These are phyloP conservation scores for Allodekkera sacchari DNA, from an alignment of 805 yeast genomes.

Conservation along the genomic window DNA sequence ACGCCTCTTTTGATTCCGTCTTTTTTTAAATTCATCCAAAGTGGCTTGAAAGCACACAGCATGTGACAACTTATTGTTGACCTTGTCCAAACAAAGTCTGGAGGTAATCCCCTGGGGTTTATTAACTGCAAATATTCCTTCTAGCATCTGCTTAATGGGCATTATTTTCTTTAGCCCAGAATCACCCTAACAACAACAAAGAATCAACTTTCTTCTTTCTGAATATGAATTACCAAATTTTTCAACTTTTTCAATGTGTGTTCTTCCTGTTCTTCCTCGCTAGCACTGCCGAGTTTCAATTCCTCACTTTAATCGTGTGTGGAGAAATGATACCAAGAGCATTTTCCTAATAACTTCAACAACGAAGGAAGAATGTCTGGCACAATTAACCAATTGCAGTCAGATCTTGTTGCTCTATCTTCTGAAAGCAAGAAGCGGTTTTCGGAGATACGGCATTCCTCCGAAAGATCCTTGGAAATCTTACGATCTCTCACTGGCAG, in stretches of 20 bases:
- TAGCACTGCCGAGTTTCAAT: too few relatives aligned
- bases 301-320: too few relatives aligned
- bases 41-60: slow-evolving; percentile 51
- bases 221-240: too few relatives aligned
- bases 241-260: too few relatives aligned
- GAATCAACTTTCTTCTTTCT: too few relatives aligned
- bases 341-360: too few relatives aligned
- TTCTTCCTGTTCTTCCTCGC: too few relatives aligned
- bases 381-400: too few relatives aligned
- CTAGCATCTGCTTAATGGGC: slow-evolving; percentile 39
- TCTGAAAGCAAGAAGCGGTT: slow-evolving; percentile 68
- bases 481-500: not conserved
- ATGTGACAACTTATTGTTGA: slow-evolving; percentile 55
- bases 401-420: too few relatives aligned
- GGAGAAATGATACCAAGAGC: too few relatives aligned
- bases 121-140: slow-evolving; percentile 86
- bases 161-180: not conserved
- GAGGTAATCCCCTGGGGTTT: slow-evolving; percentile 86
- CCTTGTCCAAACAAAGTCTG: slow-evolving; percentile 55
- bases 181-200: too few relatives aligned
- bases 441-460: slow-evolving; percentile 52
- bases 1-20: slow-evolving; percentile 39
- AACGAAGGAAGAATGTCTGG: too few relatives aligned
- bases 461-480: slow-evolving; percentile 43
- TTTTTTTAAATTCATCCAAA: slow-evolving; percentile 40